These are phyloP conservation scores for Chlamydomonas incerta DNA, from an alignment of 139 green algal genomes.

Conservation along the genomic window DNA sequence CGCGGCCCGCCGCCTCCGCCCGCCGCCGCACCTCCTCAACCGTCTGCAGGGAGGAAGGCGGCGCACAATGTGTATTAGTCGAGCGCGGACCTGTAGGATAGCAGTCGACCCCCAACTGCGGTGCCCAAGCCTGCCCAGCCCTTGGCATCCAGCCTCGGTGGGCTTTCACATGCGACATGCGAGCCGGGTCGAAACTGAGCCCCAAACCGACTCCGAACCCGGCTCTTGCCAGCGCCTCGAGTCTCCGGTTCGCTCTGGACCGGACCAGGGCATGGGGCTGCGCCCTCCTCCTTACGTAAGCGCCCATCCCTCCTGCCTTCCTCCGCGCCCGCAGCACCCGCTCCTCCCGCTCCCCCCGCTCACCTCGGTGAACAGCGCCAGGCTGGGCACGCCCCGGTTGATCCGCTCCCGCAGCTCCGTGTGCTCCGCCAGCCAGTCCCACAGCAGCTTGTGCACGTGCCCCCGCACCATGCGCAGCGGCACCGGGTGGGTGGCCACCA, in stretches of 20 bases:
- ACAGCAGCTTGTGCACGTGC: constrained; percentile 71
- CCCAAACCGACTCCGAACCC: no score
- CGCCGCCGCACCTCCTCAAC: constrained; percentile 62
- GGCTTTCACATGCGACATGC: no score
- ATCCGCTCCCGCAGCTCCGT: constrained; percentile 87
- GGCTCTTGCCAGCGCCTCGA: no score
- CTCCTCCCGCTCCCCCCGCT: neutral
- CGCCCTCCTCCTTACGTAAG: constrained; percentile 30
- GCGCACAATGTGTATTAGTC: no score
- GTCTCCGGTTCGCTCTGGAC: no score
- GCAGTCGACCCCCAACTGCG: no score
- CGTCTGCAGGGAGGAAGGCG: constrained; percentile 12
- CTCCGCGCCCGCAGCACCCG: no score
- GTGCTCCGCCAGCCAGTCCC: constrained; percentile 89
- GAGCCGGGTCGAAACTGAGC: no score
- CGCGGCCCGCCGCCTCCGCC: constrained; percentile 63
- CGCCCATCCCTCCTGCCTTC: neutral
- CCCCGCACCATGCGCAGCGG: constrained; percentile 89
- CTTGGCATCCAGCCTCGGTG: no score
- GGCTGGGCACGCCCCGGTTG: constrained; percentile 49
- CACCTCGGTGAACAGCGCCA: constrained; percentile 29
- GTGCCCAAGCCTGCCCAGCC: no score
- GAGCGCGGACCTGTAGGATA: no score
- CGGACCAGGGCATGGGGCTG: no score
- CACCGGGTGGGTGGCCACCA: constrained; percentile 75